Evolutionary conservation across 2,329 filamentous ascomycete genomes (phyloP), one percentile per base, ranked within the genome.

Genomic region (Fusarium buharicum): DNA sequence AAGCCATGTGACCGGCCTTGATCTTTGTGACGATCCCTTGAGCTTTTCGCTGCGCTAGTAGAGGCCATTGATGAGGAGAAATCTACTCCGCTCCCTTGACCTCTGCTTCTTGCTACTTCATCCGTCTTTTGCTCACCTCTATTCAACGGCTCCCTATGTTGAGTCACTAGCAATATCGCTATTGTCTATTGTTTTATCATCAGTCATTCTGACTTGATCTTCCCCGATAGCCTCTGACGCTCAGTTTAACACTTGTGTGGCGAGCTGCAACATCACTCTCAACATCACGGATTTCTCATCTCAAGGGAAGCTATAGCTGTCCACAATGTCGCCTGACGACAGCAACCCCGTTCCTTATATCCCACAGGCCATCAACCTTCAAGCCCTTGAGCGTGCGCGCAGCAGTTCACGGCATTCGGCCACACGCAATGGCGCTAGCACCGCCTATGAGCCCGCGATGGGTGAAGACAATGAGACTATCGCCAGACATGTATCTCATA

Each of bases 291-390:
- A 27, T 33, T 39, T 48, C 16, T 31, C 47, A 7, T 11, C 44
- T 18, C 28, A 14, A 38, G 24, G 36, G 18, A 38, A 43, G 37
- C n/a, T 16, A 12, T 22, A 49, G 40, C 28, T 30, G 24, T 44
- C 50, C 50, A 61, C 43, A 41, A 82, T 82, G 81, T 75, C 75
- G 52, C 75, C 78, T 37, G 77, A 81, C 62, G 72, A 70, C 30
- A 75, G 73, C 38, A 74, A 76, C 63, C 76, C 74, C 56, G 76
- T 80, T 55, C 78, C 77, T 12, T 76, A 78, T 64, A 79, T 81
- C 53, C 78, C 79, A 27, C 77, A 80, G 55, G 74, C 78, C n/a
- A 79, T 80, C 59, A 74, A 76, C 27, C 70, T 80, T 16, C 76
- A 76, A 36, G 70, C 77, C 46, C 69, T 75, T 10, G 68, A 72